Conservation (phyloP, 169 alveolate species). For the Eimeria maxima region DNA sequence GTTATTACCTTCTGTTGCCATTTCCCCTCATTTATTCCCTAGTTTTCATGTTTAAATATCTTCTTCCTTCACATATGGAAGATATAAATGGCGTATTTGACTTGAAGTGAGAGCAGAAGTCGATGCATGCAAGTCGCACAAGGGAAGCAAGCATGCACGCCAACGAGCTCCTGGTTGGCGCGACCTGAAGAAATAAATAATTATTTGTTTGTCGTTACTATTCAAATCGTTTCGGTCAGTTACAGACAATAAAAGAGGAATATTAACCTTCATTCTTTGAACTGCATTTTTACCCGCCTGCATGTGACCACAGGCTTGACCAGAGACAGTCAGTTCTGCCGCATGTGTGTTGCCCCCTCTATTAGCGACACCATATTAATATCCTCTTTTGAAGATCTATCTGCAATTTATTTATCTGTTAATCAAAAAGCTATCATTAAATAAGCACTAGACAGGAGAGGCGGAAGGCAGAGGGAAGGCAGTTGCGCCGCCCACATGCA, state of each 20-base stretch:
- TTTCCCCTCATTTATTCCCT: neutral
- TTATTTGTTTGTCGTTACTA: too few species aligned
- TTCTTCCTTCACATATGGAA: too few species aligned
- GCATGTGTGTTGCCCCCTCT: too few species aligned
- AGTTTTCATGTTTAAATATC: neutral
- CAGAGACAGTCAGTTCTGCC: neutral
- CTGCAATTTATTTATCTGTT: too few species aligned
- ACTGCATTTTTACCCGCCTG: neutral
- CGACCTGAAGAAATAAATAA: too few species aligned
- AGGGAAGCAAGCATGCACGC: neutral
- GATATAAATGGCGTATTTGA: too few species aligned
- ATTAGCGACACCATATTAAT: too few species aligned
- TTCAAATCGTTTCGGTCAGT: neutral
- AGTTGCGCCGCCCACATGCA: too few species aligned
- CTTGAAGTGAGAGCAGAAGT: neutral
- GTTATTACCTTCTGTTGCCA: slow-evolving; percentile 38
- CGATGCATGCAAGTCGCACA: slow-evolving; percentile 3
- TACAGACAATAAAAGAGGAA: neutral
- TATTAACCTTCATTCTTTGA: neutral
- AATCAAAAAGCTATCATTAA: too few species aligned
- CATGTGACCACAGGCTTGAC: neutral
- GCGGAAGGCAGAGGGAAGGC: too few species aligned
- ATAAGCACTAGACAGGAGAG: too few species aligned
- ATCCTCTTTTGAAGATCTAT: too few species aligned
- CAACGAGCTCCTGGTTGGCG: neutral